Evolutionary conservation across 805 yeast genomes (phyloP).

Genomic region (Saccharomyces mikatae): DNA sequence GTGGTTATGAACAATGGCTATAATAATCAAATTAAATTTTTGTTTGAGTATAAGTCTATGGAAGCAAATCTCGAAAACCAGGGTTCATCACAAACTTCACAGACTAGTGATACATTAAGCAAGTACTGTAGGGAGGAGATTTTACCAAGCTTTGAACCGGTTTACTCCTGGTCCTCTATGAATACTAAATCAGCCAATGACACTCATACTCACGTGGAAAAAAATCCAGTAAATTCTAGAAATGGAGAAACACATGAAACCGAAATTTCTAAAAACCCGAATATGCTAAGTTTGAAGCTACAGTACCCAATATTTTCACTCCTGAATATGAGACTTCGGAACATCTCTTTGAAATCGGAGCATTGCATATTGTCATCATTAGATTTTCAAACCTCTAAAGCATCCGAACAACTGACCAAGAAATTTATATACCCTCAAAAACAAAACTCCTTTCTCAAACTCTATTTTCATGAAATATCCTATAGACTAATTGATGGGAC

Average conservation of each 20-base stretch:
- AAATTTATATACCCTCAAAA: slow-evolving; percentile 1
- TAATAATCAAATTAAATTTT: slow-evolving; percentile 20
- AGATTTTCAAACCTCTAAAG: slow-evolving; percentile 28
- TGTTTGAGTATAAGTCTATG: slow-evolving; percentile 5
- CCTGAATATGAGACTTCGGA: slow-evolving; percentile 27
- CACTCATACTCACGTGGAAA: background rate
- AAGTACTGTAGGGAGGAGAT: slow-evolving; percentile 8
- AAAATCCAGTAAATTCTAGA: background rate
- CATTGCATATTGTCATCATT: slow-evolving; percentile 24
- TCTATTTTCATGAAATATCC: slow-evolving; percentile 12
- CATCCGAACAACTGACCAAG: slow-evolving; percentile 14
- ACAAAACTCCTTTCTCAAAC: background rate
- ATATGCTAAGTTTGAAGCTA: slow-evolving; percentile 1
- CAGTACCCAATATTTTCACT: slow-evolving; percentile 28
- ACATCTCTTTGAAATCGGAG: slow-evolving; percentile 15
- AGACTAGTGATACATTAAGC: background rate
- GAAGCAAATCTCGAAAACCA: background rate
- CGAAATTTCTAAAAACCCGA: background rate
- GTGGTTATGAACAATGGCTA: slow-evolving; percentile 30
- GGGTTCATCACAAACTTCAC: background rate
- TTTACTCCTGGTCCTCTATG: slow-evolving; percentile 10
- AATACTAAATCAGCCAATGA: background rate
- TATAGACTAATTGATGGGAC: slow-evolving; percentile 18
- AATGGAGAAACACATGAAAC: background rate
- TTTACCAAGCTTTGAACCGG: slow-evolving; percentile 24